phyloP scores from a whole-genome alignment of 176 grass and related monocot species.

The Alopecurus myosuroides region DNA sequence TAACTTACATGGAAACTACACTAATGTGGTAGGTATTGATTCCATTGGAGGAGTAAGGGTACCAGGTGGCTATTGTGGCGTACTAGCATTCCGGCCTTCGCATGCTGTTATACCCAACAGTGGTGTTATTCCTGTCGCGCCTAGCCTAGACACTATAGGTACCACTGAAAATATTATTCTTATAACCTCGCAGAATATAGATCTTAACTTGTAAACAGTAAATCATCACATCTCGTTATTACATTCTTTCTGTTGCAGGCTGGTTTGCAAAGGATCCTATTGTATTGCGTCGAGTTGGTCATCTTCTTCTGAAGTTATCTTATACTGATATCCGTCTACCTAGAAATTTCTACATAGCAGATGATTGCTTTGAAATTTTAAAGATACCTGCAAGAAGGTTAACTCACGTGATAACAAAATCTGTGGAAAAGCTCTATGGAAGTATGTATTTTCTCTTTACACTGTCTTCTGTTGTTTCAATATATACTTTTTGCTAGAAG shows the following conservation, averaged over 20 bases:
- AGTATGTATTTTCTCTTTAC: conserved; percentile 57
- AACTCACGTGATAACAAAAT: conserved; percentile 84
- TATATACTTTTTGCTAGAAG: background rate
- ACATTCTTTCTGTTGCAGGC: conserved; percentile 39
- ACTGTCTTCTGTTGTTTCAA: conserved; percentile 3
- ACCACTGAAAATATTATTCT: conserved; percentile 10
- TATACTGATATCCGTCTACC: conserved; percentile 68
- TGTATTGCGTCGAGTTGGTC: conserved; percentile 76
- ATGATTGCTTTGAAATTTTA: conserved; percentile 86
- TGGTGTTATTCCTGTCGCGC: conserved; percentile 84
- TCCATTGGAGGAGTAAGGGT: conserved; percentile 89
- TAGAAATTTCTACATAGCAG: conserved; percentile 75
- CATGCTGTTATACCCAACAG: conserved; percentile 61
- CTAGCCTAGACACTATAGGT: conserved; percentile 94
- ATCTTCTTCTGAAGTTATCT: conserved; percentile 74
- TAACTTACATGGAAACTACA: background rate
- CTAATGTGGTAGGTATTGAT: conserved; percentile 58
- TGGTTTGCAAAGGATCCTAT: conserved; percentile 85
- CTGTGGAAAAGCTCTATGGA: conserved; percentile 89
- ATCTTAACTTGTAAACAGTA: conserved; percentile 1
- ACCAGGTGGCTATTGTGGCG: conserved; percentile 83
- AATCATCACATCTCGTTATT: background rate
- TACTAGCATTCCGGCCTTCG: conserved; percentile 82
- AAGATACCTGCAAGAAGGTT: conserved; percentile 79
- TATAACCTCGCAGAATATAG: background rate